Conservation (phyloP, 2,329 filamentous ascomycete species). For the Aspergillus flavus region DNA sequence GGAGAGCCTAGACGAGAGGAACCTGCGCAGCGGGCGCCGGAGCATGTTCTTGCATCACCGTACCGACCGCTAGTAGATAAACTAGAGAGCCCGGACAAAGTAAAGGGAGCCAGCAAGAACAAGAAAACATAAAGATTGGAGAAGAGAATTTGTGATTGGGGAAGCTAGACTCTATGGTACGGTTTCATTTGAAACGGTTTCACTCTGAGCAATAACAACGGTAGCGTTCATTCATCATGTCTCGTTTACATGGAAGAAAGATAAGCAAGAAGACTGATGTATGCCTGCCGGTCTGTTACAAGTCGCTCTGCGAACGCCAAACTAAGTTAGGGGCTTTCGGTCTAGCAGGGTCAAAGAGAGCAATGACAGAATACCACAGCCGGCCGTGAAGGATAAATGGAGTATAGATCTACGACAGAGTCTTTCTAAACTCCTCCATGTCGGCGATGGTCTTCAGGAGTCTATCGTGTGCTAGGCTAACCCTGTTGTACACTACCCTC, state of each 20-base stretch:
- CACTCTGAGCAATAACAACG: background rate
- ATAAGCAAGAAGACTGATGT: conserved; percentile 3
- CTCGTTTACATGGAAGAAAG: background rate
- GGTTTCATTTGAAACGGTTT: background rate
- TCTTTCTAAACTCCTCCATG: conserved; percentile 6
- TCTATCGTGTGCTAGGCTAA: conserved; percentile 15
- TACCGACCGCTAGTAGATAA: conserved; percentile 63
- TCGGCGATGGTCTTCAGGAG: conserved; percentile 15
- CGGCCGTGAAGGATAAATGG: background rate
- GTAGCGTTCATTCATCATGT: conserved; percentile 10
- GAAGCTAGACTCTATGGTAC: conserved; percentile 11
- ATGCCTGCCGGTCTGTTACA: background rate
- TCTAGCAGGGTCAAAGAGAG: background rate
- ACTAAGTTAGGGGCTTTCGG: background rate
- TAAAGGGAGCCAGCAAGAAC: conserved; percentile 34
- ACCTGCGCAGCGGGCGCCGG: conserved; percentile 42
- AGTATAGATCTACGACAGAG: background rate
- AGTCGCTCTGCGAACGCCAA: background rate
- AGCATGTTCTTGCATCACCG: conserved; percentile 59
- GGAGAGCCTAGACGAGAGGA: conserved; percentile 45
- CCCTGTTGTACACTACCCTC: conserved; percentile 4
- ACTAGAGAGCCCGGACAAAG: conserved; percentile 40
- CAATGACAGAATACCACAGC: background rate
- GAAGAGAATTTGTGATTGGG: conserved; percentile 1
- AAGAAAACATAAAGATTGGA: conserved; percentile 32